Conservation (phyloP, 345 rosid genomes). For the Sonneratia caseolaris region DNA sequence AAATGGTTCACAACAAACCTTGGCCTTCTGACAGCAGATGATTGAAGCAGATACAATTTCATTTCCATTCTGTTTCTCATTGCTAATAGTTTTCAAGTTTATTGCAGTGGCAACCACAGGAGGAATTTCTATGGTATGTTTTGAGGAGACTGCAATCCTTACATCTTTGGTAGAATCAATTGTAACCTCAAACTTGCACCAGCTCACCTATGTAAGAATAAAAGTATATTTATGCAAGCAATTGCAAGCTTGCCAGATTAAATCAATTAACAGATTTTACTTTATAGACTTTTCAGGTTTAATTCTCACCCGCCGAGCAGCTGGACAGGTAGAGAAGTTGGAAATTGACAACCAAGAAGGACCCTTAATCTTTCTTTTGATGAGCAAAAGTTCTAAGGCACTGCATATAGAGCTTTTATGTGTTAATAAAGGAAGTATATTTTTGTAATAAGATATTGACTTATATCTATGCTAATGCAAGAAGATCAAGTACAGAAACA, state of each 20-base stretch:
- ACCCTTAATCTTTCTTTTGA: slow-evolving; percentile 82
- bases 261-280: slow-evolving; percentile 5
- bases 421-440: neutral
- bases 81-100: slow-evolving; percentile 75
- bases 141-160: slow-evolving; percentile 38
- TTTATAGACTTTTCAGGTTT: slow-evolving; percentile 6
- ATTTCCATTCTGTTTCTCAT: slow-evolving; percentile 70
- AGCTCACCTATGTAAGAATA: slow-evolving; percentile 62
- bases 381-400: slow-evolving; percentile 89
- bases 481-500: neutral
- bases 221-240: slow-evolving; percentile 4
- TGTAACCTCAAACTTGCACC: slow-evolving; percentile 90
- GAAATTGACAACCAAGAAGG: slow-evolving; percentile 89
- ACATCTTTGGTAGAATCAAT: slow-evolving; percentile 66
- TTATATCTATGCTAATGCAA: neutral
- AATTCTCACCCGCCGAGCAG: slow-evolving; percentile 64
- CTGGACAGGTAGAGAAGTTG: slow-evolving; percentile 54
- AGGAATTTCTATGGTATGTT: slow-evolving; percentile 48
- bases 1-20: slow-evolving; percentile 45
- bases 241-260: slow-evolving; percentile 2
- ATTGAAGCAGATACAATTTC: slow-evolving; percentile 91
- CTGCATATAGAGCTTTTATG: slow-evolving; percentile 31
- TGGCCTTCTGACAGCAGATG: slow-evolving; percentile 82
- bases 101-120: slow-evolving; percentile 84
- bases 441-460: neutral